Evolutionary conservation across 2,329 filamentous ascomycete species (phyloP), one percentile per base, ranked within the genome.

Genomic region (Diaporthe sp.): DNA sequence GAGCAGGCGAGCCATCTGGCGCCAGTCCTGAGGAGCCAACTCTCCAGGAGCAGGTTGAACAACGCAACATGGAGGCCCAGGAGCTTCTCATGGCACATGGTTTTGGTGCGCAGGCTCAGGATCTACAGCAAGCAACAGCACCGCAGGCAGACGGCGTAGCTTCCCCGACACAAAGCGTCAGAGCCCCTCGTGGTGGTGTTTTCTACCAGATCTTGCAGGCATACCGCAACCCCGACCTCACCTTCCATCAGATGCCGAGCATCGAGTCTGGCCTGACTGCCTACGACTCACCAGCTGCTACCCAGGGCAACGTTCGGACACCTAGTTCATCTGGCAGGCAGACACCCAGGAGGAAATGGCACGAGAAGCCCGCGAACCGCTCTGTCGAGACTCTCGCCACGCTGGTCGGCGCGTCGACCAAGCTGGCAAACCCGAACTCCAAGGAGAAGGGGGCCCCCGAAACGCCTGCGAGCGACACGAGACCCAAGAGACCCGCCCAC

Each of bases 331-430:
- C 83, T 2, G 86, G 86, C 7, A 80, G 82, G 2, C 80, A 82
- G 3, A 87, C 86, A 4, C 86, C 86, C 8, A 86, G 82, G 56
- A 83, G 80, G 75, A 88, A 87, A 73, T 88, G 86, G 86, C 88
- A 88, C 77, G 84, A 87, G 66, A 83, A 86, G 77, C 63, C 63
- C 47, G 63, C 39, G 8, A 85, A 86, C 75, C 83, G 82, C 9
- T 87, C 86, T 1, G 82, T 84, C 56, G 86, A 87, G 32, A 88
- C 86, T 0, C 80, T 88, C 32, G 83, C 84, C 75, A 88, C 85
- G 65, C 81, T 88, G 50, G 83, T 87, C 15, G 85, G 84, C 71
- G 86, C 86, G n/a, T 87, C 86, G 0, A 83, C 84, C 5, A 82
- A 78, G 73, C 82, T 86, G 19, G 85, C 84, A 10, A 84, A 83